These are phyloP conservation scores for Pestalotiopsis sp. DNA, from an alignment of 2,329 filamentous ascomycete species.

Conservation along the genomic window DNA sequence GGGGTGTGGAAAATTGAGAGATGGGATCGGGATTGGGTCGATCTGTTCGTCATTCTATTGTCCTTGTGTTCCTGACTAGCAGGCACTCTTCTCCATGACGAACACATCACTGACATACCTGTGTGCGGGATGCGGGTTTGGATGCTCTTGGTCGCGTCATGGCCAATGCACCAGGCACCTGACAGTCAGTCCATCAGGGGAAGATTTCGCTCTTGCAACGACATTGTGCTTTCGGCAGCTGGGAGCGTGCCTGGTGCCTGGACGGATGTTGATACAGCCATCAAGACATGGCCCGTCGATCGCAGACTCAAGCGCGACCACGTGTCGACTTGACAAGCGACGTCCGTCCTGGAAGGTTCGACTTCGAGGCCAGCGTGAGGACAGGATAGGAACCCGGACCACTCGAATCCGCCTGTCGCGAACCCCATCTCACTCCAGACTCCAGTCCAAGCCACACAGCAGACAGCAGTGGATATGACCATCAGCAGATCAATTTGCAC, in stretches of 20 bases:
- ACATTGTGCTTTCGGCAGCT: neutral
- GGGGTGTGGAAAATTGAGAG: neutral
- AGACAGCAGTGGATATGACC: neutral
- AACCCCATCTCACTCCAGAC: neutral
- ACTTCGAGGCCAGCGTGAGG: neutral
- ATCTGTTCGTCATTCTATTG: neutral
- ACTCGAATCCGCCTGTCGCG: neutral
- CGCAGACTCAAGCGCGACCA: neutral
- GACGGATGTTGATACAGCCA: neutral
- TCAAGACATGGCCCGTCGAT: neutral
- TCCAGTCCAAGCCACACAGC: neutral
- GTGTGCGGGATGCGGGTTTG: neutral
- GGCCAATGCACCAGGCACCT: neutral
- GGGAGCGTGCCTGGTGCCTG: neutral
- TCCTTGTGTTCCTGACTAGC: neutral
- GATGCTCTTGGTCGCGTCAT: neutral
- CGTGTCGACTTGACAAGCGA: neutral
- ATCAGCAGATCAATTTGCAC: neutral
- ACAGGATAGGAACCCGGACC: neutral
- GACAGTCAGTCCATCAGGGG: neutral
- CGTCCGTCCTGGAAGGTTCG: neutral
- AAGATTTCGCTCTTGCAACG: neutral
- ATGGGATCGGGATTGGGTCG: neutral
- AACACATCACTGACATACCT: neutral
- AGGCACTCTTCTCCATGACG: neutral